Percentiles rank a stretch among this genome's conserved stretches.
Evolutionary conservation across 768 basidiomycete species (phyloP).

Genomic region (Cyathus striatus): DNA sequence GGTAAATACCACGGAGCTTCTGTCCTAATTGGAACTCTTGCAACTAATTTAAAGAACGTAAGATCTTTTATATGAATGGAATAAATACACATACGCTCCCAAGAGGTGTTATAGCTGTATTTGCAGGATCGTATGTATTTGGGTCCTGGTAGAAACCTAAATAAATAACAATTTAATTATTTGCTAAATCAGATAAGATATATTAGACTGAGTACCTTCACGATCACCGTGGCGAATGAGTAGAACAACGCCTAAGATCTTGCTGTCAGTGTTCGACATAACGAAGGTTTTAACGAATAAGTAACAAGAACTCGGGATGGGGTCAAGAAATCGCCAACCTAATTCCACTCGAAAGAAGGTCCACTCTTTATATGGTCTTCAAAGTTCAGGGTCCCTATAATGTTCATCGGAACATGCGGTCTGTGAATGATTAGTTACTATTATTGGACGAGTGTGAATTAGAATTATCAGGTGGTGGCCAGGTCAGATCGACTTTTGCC

Average conservation of each 20-base stretch:
- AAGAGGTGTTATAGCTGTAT: constrained; percentile 61
- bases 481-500: too few relatives aligned
- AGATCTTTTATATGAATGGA: neutral
- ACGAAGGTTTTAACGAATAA: too few relatives aligned
- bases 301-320: too few relatives aligned
- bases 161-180: neutral
- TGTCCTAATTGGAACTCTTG: constrained; percentile 57
- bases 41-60: constrained; percentile 24
- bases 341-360: too few relatives aligned
- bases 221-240: constrained; percentile 59
- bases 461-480: too few relatives aligned
- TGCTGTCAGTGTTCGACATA: too few relatives aligned
- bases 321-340: too few relatives aligned
- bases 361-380: too few relatives aligned
- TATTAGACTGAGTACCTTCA: constrained; percentile 27
- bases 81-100: constrained; percentile 47
- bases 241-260: constrained; percentile 58
- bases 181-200: neutral
- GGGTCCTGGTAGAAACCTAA: constrained; percentile 64
- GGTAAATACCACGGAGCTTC: constrained; percentile 46
- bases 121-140: constrained; percentile 47
- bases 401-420: too few relatives aligned
- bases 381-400: too few relatives aligned
- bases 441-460: too few relatives aligned
- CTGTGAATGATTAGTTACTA: too few relatives aligned